These are phyloP conservation scores for Mycosphaerelloides madeirae DNA, from an alignment of 2,329 filamentous ascomycete species.

Conservation along the genomic window DNA sequence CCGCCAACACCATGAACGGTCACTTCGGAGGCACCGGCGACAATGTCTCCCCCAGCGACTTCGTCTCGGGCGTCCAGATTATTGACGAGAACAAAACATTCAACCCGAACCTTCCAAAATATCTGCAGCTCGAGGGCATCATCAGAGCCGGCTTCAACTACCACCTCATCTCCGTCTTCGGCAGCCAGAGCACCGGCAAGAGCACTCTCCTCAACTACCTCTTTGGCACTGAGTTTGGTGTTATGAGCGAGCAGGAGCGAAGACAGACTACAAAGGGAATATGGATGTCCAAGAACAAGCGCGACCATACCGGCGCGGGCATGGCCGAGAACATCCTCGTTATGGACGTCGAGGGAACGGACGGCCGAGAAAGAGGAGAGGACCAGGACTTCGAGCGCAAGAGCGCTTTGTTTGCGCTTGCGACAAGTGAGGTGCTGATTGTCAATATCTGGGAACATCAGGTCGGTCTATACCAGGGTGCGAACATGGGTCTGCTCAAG, in stretches of 20 bases:
- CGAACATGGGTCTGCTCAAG: conserved; percentile 97
- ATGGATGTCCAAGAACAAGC: conserved; percentile 98
- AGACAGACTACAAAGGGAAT: conserved; percentile 98
- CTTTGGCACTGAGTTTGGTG: conserved; percentile 92
- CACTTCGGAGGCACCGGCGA: conserved; percentile 70
- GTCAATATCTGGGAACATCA: conserved; percentile 99
- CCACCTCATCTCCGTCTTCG: conserved; percentile 97
- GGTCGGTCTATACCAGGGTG: conserved; percentile 94
- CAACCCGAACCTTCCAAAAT: conserved; percentile 79
- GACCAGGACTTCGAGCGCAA: conserved; percentile 99
- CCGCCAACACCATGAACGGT: conserved; percentile 59
- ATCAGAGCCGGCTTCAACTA: conserved; percentile 95
- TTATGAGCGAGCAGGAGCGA: conserved; percentile 93
- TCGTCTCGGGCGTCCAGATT: conserved; percentile 93
- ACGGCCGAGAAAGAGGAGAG: conserved; percentile 91
- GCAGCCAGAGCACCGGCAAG: conserved; percentile 97
- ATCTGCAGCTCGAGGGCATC: conserved; percentile 74
- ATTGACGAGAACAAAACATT: conserved; percentile 95
- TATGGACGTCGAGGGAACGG: conserved; percentile 98
- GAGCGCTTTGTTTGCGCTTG: conserved; percentile 92
- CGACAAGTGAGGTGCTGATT: conserved; percentile 95
- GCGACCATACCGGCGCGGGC: conserved; percentile 45
- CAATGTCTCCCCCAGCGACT: conserved; percentile 62
- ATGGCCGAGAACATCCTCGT: conserved; percentile 99
- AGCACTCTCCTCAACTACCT: conserved; percentile 94